Percentiles rank a stretch among this genome's conserved stretches.
phyloP scores from a whole-genome alignment of 2,329 filamentous ascomycete species.

The Xylaria multiplex region DNA sequence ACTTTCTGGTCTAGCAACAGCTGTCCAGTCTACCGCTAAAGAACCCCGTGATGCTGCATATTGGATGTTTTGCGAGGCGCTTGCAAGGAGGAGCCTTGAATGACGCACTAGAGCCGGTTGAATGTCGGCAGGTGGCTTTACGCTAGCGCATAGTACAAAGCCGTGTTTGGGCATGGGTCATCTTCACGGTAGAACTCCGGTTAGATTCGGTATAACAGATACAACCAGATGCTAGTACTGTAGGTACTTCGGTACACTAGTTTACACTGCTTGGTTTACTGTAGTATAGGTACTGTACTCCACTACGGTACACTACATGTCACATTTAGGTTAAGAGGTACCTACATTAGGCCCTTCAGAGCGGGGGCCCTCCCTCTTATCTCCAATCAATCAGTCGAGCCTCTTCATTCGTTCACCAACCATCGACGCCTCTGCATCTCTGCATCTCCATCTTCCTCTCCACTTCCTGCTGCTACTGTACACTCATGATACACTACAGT shows the following conservation, averaged over 20 bases:
- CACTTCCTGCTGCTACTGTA: background rate
- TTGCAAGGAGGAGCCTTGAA: background rate
- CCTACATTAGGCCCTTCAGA: no score
- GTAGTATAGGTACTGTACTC: no score
- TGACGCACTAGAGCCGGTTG: conserved; percentile 21
- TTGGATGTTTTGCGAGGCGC: conserved; percentile 4
- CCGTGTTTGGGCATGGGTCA: background rate
- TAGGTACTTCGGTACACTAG: background rate
- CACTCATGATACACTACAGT: background rate
- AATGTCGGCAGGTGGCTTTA: conserved; percentile 13
- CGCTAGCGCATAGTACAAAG: background rate
- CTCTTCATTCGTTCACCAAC: no score
- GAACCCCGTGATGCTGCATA: background rate
- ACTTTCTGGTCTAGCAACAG: background rate
- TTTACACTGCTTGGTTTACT: no score
- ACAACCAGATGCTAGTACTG: no score
- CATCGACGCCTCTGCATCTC: no score
- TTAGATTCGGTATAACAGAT: background rate
- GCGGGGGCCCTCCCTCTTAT: no score
- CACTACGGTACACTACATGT: no score
- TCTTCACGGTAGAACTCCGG: conserved; percentile 15
- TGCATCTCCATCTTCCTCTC: background rate
- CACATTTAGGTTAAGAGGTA: no score
- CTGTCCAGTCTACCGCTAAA: background rate
- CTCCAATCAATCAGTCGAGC: no score